Percentiles rank a stretch among this genome's conserved stretches.
Evolutionary conservation across 1,284 basidiomycete genomes (phyloP).

Genomic region (Tranzscheliella williamsii): DNA sequence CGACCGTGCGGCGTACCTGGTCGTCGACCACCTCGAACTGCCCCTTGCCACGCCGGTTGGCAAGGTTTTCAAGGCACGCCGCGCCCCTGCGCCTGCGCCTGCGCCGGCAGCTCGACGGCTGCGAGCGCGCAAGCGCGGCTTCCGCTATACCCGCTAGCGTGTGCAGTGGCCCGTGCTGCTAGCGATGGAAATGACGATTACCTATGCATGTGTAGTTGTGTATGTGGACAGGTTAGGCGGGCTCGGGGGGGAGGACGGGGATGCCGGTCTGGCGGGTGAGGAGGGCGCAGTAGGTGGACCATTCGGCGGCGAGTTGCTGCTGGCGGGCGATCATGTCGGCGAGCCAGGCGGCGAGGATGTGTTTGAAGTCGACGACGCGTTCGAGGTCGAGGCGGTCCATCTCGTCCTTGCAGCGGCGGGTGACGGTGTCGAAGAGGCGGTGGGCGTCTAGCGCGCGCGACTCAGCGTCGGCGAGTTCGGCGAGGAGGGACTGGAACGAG

Average conservation of each 20-base stretch:
- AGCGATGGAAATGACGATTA: too few species aligned
- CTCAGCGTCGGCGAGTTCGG: slow-evolving; percentile 43
- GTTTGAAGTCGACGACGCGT: slow-evolving; percentile 84
- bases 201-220: background rate
- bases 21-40: too few species aligned
- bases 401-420: slow-evolving; percentile 84
- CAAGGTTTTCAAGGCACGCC: too few species aligned
- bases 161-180: background rate
- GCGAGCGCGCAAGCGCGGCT: too few species aligned
- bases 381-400: slow-evolving; percentile 92
- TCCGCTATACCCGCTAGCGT: too few species aligned
- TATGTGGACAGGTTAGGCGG: too few species aligned
- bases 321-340: slow-evolving; percentile 80
- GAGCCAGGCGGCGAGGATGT: slow-evolving; percentile 74
- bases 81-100: too few species aligned
- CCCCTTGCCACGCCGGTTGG: too few species aligned
- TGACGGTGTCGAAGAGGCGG: slow-evolving; percentile 83
- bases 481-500: slow-evolving; percentile 38
- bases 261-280: slow-evolving; percentile 46
- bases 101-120: too few species aligned
- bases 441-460: slow-evolving; percentile 62
- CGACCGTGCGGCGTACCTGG: too few species aligned
- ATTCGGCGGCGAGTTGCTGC: slow-evolving; percentile 69
- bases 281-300: slow-evolving; percentile 42
- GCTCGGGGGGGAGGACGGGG: slow-evolving; percentile 6